phyloP scores from a whole-genome alignment of 306 rosid species.

The Medicago lupulina region DNA sequence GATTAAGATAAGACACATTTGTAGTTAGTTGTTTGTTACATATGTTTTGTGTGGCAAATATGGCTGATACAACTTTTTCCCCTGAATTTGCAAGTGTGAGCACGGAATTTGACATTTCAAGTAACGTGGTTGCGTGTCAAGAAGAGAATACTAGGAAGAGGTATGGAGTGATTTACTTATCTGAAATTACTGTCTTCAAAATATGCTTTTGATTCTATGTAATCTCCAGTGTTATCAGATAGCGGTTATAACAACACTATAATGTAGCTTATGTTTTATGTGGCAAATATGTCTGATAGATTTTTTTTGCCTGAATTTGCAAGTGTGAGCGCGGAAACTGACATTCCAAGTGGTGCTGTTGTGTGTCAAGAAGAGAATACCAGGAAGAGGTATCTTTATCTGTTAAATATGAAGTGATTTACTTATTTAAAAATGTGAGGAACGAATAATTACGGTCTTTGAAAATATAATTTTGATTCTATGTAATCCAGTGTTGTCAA shows the following conservation, averaged over 20 bases:
- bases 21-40: slow-evolving; percentile 9
- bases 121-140: slow-evolving; percentile 46
- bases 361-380: slow-evolving; percentile 52
- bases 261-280: no score
- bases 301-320: slow-evolving; percentile 6
- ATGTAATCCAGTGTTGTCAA: not conserved
- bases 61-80: slow-evolving; percentile 11
- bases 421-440: not conserved
- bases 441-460: slow-evolving; percentile 15
- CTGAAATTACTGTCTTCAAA: slow-evolving; percentile 10
- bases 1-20: not conserved
- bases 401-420: slow-evolving; percentile 26
- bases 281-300: no score
- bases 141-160: slow-evolving; percentile 68
- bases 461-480: slow-evolving; percentile 22
- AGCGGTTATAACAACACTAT: no score
- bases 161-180: slow-evolving; percentile 41
- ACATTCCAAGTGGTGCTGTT: slow-evolving; percentile 49
- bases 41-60: slow-evolving; percentile 19
- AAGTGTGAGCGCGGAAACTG: slow-evolving; percentile 54
- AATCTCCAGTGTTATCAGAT: not conserved
- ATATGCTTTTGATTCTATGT: slow-evolving; percentile 23
- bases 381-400: slow-evolving; percentile 70
- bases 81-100: slow-evolving; percentile 42
- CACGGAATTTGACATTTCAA: slow-evolving; percentile 54